Percentiles rank a stretch among this genome's conserved stretches.
These are phyloP conservation scores for Aspergillus fischeri DNA, from an alignment of 2,329 filamentous ascomycete genomes.

Conservation along the genomic window DNA sequence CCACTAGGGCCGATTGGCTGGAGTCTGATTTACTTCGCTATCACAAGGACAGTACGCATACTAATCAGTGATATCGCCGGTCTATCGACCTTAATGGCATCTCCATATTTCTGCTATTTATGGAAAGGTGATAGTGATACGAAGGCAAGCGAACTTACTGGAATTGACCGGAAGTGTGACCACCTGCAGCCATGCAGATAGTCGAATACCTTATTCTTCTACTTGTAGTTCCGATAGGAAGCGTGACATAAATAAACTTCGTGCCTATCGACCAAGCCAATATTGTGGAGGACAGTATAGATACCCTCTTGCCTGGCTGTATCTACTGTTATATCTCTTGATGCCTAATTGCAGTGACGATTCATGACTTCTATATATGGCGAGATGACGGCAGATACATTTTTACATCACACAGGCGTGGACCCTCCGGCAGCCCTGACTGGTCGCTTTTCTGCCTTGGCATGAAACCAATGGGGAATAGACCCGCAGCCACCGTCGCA, in stretches of 20 bases:
- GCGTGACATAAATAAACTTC: not conserved
- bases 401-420: conserved; percentile 13
- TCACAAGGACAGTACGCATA: too few relatives aligned
- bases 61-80: too few relatives aligned
- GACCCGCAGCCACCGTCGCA: conserved; percentile 5
- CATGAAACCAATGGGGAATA: conserved; percentile 5
- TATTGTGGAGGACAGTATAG: not conserved
- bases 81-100: too few relatives aligned
- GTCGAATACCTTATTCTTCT: not conserved
- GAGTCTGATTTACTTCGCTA: too few relatives aligned
- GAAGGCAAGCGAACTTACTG: too few relatives aligned
- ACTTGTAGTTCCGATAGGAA: not conserved
- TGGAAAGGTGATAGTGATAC: too few relatives aligned
- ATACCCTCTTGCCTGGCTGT: not conserved
- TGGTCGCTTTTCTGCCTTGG: conserved; percentile 1
- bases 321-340: not conserved
- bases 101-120: too few relatives aligned
- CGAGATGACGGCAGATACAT: not conserved
- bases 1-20: too few relatives aligned
- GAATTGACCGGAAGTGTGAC: too few relatives aligned
- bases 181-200: not conserved
- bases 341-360: not conserved
- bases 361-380: not conserved
- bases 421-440: not conserved
- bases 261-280: not conserved